phyloP scores from a whole-genome alignment of 2,329 filamentous ascomycete genomes.

The Parastagonospora nodorum region DNA sequence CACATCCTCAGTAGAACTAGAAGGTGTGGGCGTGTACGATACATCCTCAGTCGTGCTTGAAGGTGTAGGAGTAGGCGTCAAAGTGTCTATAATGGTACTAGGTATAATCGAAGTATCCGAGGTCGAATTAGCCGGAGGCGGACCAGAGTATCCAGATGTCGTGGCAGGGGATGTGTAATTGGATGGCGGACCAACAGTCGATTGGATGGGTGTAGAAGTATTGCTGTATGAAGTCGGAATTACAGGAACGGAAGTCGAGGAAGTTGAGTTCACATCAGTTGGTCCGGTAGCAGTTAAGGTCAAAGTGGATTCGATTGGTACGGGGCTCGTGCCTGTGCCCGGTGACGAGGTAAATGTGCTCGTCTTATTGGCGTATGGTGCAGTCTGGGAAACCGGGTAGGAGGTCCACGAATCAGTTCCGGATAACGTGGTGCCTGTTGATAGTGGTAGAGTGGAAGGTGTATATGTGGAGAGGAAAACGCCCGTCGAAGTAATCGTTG shows the following conservation, averaged over 20 bases:
- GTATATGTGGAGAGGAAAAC: slow-evolving; percentile 1
- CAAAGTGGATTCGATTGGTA: background rate
- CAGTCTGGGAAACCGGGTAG: background rate
- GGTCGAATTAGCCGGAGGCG: too few species aligned
- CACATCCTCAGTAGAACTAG: too few species aligned
- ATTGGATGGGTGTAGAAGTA: background rate
- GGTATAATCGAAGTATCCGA: too few species aligned
- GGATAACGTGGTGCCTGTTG: background rate
- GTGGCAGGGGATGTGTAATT: too few species aligned
- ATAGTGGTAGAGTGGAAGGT: background rate
- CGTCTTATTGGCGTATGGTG: background rate
- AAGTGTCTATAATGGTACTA: too few species aligned
- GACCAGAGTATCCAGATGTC: too few species aligned
- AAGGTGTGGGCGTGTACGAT: too few species aligned
- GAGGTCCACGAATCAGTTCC: background rate
- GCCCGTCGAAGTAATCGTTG: background rate
- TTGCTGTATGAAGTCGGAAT: background rate
- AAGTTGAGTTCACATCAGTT: background rate
- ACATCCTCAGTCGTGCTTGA: too few species aligned
- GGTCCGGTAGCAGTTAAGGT: background rate
- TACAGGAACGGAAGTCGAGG: background rate
- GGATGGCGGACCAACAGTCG: too few species aligned
- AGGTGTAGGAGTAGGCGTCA: too few species aligned
- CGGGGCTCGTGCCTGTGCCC: background rate
- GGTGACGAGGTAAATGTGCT: background rate